These are phyloP conservation scores for Hypoxylon sp. DNA, from an alignment of 2,329 filamentous ascomycete genomes.

Conservation along the genomic window DNA sequence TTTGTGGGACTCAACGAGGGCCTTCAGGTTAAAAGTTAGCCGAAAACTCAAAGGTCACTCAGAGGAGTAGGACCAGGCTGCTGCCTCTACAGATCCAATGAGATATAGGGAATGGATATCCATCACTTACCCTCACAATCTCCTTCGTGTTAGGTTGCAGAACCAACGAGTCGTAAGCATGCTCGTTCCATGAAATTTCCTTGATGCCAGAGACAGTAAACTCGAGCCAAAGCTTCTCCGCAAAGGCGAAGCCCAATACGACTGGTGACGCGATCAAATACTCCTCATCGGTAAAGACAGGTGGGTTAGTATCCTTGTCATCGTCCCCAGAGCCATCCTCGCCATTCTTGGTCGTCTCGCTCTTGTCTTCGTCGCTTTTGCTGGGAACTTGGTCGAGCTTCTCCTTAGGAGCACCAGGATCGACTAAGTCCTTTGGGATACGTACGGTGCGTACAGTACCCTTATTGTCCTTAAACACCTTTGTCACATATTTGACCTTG, in stretches of 20 bases:
- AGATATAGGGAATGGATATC: not conserved
- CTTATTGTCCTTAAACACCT: constrained; percentile 62
- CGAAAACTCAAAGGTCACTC: not conserved
- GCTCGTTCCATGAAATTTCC: constrained; percentile 87
- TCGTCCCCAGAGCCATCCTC: constrained; percentile 43
- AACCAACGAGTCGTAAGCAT: constrained; percentile 85
- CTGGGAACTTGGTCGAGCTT: constrained; percentile 67
- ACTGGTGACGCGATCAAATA: constrained; percentile 86
- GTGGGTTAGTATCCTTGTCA: constrained; percentile 51
- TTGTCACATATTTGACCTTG: constrained; percentile 63
- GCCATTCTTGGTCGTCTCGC: constrained; percentile 34
- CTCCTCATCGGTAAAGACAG: constrained; percentile 82
- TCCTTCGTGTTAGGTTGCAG: constrained; percentile 72
- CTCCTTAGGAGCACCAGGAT: constrained; percentile 58
- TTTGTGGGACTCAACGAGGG: constrained; percentile 86
- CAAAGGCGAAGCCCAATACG: constrained; percentile 88
- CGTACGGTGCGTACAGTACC: constrained; percentile 55
- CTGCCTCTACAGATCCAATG: too few species aligned
- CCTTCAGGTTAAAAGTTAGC: constrained; percentile 55
- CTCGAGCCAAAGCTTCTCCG: constrained; percentile 91
- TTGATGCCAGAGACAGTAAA: constrained; percentile 83
- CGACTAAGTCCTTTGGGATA: constrained; percentile 54
- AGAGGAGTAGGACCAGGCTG: not conserved
- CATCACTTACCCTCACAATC: constrained; percentile 70
- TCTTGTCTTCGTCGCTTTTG: constrained; percentile 29